Evolutionary conservation across 2,329 filamentous ascomycete species (phyloP), one percentile per base, ranked within the genome.

Genomic region (Aspergillus pseudoterreus): DNA sequence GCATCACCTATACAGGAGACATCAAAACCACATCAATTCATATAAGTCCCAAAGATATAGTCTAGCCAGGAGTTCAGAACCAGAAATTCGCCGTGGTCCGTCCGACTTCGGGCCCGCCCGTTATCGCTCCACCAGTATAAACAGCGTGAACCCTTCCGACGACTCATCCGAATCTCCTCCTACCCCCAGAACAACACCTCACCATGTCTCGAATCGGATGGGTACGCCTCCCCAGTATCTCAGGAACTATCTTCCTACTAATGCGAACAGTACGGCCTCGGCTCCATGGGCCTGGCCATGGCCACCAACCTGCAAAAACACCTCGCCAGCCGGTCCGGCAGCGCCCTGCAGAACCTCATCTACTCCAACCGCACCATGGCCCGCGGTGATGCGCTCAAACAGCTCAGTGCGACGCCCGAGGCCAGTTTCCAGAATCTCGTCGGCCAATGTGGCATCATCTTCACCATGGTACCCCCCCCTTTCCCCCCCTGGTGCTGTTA

Each of bases 271-370:
- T 71, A 71, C 60, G 73, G 73, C 54, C 71, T 75, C 46, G 73
- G 72, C 36, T 75, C 72, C 32, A 75, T 75, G 72, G 73, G 73
- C 54, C 68, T 72, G 14, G 70, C 68, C 56, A 75, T 75, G 73
- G 72, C 73, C 49, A 64, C 61, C 43, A 75, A 75, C 49, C 65
- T 75, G 6, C 72, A 75, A 61, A 66, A 64, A 17, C 71, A 74
- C 50, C 61, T 75, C 1, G 63, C 60, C 10, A 47, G 63, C 32
- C 67, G 66, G 47, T 12, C 39, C 39, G 67, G 64, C 21, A 61
- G 63, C 39, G 67, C 64, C 21, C 62, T 63, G 11, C 49, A 64
- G 41, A 62, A 59, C 27, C 61, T 75, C 32, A 50, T 72, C 14
- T 75, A 70, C 53, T 67, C 69, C 12, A 75, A 75, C 57, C 68